Evolutionary conservation across 805 yeast species (phyloP), one percentile per base, ranked within the genome.

Genomic region (Cyberlindnera meyerae): DNA sequence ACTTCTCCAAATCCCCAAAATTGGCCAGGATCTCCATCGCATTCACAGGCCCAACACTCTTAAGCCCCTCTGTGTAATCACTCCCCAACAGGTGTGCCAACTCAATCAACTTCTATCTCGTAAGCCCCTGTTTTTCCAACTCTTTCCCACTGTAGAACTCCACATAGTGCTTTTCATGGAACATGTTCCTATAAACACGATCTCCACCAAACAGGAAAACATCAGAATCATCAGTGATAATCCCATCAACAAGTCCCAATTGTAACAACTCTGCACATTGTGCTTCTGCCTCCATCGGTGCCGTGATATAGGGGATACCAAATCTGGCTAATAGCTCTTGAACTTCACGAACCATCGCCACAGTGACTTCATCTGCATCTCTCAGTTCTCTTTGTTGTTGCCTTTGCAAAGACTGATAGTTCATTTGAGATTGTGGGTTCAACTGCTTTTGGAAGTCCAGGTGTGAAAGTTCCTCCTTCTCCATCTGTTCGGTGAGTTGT

Each of bases 251-350:
- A 14, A 93, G 64, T 0, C 73, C 75, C 16, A 88, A 58, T n/a
- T 60, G 54, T 27, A 77, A 59, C 6, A 93, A 61, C 46, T 82
- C 85, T 0, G 96, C 96, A 62, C 99, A 93, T 54, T 93, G 98
- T 0, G 98, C 97, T 62, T 93, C 99, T 2, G 98, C 98, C 61
- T 93, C 99, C 89, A 87, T 87, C 1, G 98, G 99, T 0, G 98
- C 97, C 0, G 95, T 85, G 8, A 93, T 73, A 48, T 77, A 93
- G 0, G 99, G 99, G 5, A 93, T 83, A 1, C 98, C 98, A 66
- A 93, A 93, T 36, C 90, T 62, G 20, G 82, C 73, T 8, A 93
- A 65, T 28, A 93, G 65, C 44, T 88, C 96, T 60, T 93, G 96
- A 14, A 95, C 93, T 54, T 93, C 97, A 26, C 70, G 68, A 17